Percentiles rank a stretch among this genome's conserved stretches.
These are phyloP conservation scores for Chlamydomonas applanata DNA, from an alignment of 139 green algal genomes.

Conservation along the genomic window DNA sequence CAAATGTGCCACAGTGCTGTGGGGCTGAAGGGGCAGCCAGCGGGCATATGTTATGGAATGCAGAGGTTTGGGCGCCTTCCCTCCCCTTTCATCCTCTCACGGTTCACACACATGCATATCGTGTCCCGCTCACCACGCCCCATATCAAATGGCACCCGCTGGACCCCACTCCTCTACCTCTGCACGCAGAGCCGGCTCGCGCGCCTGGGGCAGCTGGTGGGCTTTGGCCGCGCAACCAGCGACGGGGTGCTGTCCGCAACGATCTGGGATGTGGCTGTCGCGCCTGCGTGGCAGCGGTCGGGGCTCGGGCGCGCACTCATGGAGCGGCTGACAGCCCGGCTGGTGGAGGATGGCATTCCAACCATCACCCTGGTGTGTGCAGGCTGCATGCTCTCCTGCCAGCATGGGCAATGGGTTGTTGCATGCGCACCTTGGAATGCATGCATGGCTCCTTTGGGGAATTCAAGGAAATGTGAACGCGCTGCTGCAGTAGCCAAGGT, in stretches of 20 bases:
- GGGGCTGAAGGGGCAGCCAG: too few relatives aligned
- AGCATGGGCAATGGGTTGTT: neutral
- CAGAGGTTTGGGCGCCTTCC: too few relatives aligned
- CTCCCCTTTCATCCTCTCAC: too few relatives aligned
- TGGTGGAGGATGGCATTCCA: conserved; percentile 73
- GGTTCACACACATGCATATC: too few relatives aligned
- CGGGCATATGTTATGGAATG: too few relatives aligned
- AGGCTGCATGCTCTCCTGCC: conserved; percentile 40
- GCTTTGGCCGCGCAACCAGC: conserved; percentile 83
- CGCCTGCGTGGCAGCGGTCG: conserved; percentile 76
- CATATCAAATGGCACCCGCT: too few relatives aligned
- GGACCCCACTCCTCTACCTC: neutral
- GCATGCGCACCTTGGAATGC: too few relatives aligned
- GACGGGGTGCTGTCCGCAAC: conserved; percentile 77
- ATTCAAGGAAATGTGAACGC: neutral
- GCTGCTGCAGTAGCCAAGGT: too few relatives aligned
- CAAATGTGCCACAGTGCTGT: too few relatives aligned
- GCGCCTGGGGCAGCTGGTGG: conserved; percentile 34
- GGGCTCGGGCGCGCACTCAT: conserved; percentile 78
- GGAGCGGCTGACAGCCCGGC: conserved; percentile 68
- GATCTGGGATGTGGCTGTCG: conserved; percentile 88
- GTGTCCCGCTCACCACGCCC: too few relatives aligned
- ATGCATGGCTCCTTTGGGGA: neutral
- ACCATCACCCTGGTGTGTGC: conserved; percentile 69
- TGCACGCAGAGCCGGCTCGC: conserved; percentile 15